These are phyloP conservation scores for Mortierella alpina DNA, from an alignment of 192 early-diverging fungal genomes.

Conservation along the genomic window DNA sequence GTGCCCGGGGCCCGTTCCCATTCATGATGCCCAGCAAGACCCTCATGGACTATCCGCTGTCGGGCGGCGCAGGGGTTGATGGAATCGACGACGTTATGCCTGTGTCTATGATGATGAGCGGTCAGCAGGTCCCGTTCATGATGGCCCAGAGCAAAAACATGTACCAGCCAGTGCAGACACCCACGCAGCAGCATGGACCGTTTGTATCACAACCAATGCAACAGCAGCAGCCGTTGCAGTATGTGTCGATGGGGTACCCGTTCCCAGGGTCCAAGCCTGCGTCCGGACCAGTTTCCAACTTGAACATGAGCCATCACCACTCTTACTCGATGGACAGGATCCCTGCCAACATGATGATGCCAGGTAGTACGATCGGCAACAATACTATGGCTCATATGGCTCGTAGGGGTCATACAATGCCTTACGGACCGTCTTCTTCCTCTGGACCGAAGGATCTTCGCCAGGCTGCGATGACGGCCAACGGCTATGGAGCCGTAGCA, in stretches of 20 bases:
- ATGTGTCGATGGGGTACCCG: constrained; percentile 22
- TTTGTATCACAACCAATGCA: not conserved
- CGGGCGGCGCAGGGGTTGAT: too few relatives aligned
- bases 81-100: not conserved
- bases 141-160: not conserved
- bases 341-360: not conserved
- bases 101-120: too few relatives aligned
- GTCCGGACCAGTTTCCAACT: not conserved
- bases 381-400: not conserved
- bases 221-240: constrained; percentile 11
- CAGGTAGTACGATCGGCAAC: not conserved
- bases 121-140: constrained; percentile 10
- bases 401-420: not conserved
- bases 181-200: too few relatives aligned
- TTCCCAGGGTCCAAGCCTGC: constrained; percentile 18
- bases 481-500: not conserved
- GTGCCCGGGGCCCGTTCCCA: not conserved
- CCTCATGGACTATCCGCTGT: too few relatives aligned
- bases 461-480: too few relatives aligned
- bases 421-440: not conserved
- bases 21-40: not conserved
- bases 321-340: constrained; percentile 26
- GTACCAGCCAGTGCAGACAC: constrained; percentile 1
- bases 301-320: constrained; percentile 27
- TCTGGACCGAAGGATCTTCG: not conserved